phyloP scores from a whole-genome alignment of 768 basidiomycete species.

The Termitomyces sp. region DNA sequence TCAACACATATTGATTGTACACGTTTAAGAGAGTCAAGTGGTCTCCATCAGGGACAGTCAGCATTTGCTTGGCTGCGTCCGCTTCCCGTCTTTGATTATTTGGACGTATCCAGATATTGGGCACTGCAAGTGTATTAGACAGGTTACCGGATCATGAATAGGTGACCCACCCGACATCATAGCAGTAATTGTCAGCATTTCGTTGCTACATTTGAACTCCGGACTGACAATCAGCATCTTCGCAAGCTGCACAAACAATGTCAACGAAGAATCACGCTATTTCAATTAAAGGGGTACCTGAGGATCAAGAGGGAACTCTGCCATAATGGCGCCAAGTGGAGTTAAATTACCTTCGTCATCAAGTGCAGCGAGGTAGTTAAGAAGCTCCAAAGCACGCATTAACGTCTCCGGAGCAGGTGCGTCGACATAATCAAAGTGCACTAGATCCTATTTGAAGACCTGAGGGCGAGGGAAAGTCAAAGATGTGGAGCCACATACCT shows the following conservation, averaged over 20 bases:
- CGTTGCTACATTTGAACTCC: conserved; percentile 94
- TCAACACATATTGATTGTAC: conserved; percentile 85
- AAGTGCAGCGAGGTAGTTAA: conserved; percentile 88
- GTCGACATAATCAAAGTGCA: conserved; percentile 84
- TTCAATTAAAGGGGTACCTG: conserved; percentile 48
- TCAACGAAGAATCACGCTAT: not conserved
- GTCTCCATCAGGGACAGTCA: conserved; percentile 94
- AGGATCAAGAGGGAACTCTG: conserved; percentile 98
- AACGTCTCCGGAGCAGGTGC: conserved; percentile 94
- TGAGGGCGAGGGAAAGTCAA: not conserved
- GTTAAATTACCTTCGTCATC: conserved; percentile 95
- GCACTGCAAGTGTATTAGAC: conserved; percentile 42
- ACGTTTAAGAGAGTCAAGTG: conserved; percentile 94
- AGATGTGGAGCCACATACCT: conserved; percentile 34
- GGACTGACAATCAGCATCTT: conserved; percentile 94
- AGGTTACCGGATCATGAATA: not conserved
- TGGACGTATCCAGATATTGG: conserved; percentile 93
- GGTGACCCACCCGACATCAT: conserved; percentile 81
- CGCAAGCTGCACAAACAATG: conserved; percentile 49
- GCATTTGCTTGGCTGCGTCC: conserved; percentile 82
- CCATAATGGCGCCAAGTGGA: conserved; percentile 84
- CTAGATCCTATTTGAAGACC: conserved; percentile 57
- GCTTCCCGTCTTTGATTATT: conserved; percentile 85
- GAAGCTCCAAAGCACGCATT: conserved; percentile 91
- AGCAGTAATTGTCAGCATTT: conserved; percentile 90